These are phyloP conservation scores for Ogataea methanolica DNA, from an alignment of 805 yeast species.

Conservation along the genomic window DNA sequence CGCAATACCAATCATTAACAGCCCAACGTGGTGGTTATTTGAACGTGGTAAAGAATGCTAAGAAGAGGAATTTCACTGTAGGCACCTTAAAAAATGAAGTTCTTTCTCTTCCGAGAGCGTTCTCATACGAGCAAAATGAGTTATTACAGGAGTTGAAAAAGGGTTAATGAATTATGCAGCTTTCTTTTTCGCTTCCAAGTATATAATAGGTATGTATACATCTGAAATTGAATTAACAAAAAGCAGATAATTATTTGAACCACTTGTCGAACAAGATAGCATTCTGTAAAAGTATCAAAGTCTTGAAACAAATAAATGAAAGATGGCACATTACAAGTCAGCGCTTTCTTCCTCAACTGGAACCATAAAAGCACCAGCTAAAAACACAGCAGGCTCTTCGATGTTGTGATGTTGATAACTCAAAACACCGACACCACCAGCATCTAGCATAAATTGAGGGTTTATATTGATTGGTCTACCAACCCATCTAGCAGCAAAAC, in stretches of 20 bases:
- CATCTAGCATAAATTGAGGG: constrained; percentile 83
- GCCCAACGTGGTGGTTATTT: background rate
- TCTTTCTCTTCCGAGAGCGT: constrained; percentile 25
- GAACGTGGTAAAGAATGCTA: background rate
- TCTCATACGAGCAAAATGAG: constrained; percentile 52
- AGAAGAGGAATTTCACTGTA: constrained; percentile 16
- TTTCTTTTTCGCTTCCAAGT: background rate
- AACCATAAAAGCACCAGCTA: constrained; percentile 79
- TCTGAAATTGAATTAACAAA: too few species aligned
- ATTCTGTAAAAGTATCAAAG: too few species aligned
- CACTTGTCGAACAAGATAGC: too few species aligned
- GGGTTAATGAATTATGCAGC: background rate
- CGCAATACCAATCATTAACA: constrained; percentile 8
- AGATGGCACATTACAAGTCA: constrained; percentile 13
- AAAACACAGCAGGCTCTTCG: constrained; percentile 79
- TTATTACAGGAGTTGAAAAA: constrained; percentile 38
- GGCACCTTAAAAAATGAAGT: constrained; percentile 1
- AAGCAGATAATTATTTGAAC: too few species aligned
- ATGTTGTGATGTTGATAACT: constrained; percentile 83
- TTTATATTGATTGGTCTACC: constrained; percentile 50
- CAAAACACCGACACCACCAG: constrained; percentile 92
- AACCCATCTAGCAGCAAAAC: constrained; percentile 88
- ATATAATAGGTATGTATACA: too few species aligned
- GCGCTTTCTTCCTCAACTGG: constrained; percentile 57
- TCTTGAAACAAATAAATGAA: too few species aligned